These are phyloP conservation scores for Ganoderma multipileum DNA, from an alignment of 1,284 basidiomycete genomes.

Conservation along the genomic window DNA sequence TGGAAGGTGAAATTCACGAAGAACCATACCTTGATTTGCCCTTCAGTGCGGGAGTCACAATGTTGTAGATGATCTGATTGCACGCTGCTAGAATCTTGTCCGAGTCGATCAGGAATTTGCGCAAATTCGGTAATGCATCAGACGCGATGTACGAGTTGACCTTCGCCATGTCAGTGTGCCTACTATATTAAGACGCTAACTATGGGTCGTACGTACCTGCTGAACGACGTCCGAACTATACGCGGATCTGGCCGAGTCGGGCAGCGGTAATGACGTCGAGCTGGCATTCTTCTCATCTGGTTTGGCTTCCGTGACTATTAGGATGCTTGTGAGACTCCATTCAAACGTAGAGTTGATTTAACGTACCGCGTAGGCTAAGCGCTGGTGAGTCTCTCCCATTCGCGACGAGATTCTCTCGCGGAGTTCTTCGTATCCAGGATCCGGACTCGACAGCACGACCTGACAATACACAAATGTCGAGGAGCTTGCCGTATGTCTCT, in stretches of 20 bases:
- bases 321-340: neutral
- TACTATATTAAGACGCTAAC: neutral
- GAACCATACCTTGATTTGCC: slow-evolving; percentile 65
- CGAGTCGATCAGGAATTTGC: slow-evolving; percentile 83
- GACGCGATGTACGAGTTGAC: slow-evolving; percentile 80
- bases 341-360: neutral
- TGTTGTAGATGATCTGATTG: slow-evolving; percentile 86
- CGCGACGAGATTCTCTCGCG: slow-evolving; percentile 60
- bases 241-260: slow-evolving; percentile 50
- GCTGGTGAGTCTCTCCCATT: slow-evolving; percentile 77
- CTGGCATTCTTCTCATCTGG: slow-evolving; percentile 65
- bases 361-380: slow-evolving; percentile 58
- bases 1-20: neutral
- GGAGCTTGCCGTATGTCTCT: slow-evolving; percentile 87
- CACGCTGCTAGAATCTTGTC: slow-evolving; percentile 86
- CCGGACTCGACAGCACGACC: slow-evolving; percentile 79
- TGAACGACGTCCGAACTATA: slow-evolving; percentile 55
- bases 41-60: slow-evolving; percentile 84
- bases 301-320: slow-evolving; percentile 46
- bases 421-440: slow-evolving; percentile 78
- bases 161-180: slow-evolving; percentile 42
- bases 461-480: slow-evolving; percentile 84
- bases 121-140: slow-evolving; percentile 77
- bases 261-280: slow-evolving; percentile 42
- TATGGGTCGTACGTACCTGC: slow-evolving; percentile 49